A percentile compares a stretch with the other conserved stretches of the same genome.
Evolutionary conservation across 2,329 filamentous ascomycete species (phyloP).

Genomic region (Onygena corvina): DNA sequence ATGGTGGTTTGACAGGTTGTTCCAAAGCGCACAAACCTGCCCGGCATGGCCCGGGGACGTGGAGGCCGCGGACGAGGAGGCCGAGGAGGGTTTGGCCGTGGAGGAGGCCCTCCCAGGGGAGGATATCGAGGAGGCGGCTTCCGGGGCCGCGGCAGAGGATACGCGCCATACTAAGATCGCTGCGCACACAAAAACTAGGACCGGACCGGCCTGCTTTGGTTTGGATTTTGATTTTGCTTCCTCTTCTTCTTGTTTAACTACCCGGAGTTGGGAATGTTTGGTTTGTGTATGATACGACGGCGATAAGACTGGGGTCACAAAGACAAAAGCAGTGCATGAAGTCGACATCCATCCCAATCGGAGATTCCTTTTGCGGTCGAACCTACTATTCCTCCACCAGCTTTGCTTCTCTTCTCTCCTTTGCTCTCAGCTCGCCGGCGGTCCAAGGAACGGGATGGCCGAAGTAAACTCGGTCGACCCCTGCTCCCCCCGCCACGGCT

Average conservation of each 20-base stretch:
- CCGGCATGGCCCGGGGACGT: conserved; percentile 78
- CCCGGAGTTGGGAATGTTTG: conserved; percentile 8
- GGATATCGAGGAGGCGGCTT: conserved; percentile 21
- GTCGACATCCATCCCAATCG: background rate
- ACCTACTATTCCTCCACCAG: too few relatives aligned
- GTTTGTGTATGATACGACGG: conserved; percentile 7
- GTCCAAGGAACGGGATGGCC: too few relatives aligned
- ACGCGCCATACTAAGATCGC: conserved; percentile 31
- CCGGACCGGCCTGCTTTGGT: background rate
- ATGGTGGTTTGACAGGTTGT: conserved; percentile 51
- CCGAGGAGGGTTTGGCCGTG: conserved; percentile 32
- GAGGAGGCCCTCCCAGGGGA: conserved; percentile 14
- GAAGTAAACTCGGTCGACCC: too few relatives aligned
- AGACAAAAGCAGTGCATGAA: background rate
- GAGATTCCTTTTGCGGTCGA: too few relatives aligned
- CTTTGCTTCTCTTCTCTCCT: too few relatives aligned
- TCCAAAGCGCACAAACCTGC: conserved; percentile 87
- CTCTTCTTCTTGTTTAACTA: background rate
- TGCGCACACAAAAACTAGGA: background rate
- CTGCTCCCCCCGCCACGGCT: too few relatives aligned
- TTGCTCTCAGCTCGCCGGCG: too few relatives aligned
- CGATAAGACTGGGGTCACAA: background rate
- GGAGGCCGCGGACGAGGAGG: conserved; percentile 41
- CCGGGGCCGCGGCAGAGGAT: conserved; percentile 31
- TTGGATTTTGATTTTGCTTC: too few relatives aligned